These are phyloP conservation scores for Naegleria gruberi DNA, from an alignment of 208 protist genomes.

Conservation along the genomic window DNA sequence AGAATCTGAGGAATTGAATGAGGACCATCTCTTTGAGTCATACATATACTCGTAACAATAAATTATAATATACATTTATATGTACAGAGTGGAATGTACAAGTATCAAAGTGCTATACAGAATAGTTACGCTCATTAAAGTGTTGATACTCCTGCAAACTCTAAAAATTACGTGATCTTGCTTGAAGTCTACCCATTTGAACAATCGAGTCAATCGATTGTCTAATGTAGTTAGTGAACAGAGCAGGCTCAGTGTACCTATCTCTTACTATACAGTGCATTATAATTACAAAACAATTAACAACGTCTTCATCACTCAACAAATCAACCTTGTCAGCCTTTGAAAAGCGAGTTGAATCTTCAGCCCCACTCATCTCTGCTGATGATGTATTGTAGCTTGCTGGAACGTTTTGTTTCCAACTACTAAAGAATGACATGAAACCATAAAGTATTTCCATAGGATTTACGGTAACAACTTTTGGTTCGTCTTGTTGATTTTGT, in stretches of 20 bases:
- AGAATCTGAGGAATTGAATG: neutral
- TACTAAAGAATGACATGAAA: neutral
- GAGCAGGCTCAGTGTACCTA: neutral
- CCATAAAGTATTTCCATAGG: neutral
- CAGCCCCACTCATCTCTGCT: neutral
- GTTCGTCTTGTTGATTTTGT: neutral
- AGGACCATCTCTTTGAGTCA: neutral
- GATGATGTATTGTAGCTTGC: too few species aligned
- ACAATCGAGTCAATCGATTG: neutral
- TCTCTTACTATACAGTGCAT: neutral
- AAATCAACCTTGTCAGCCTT: neutral
- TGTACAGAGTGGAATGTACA: too few species aligned
- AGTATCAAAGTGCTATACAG: too few species aligned
- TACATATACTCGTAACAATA: neutral
- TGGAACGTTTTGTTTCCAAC: neutral
- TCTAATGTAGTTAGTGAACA: neutral
- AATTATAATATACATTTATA: too few species aligned
- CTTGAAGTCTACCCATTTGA: neutral
- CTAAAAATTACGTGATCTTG: too few species aligned
- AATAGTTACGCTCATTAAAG: too few species aligned
- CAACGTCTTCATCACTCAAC: neutral
- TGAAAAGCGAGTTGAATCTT: too few species aligned
- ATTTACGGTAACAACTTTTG: neutral
- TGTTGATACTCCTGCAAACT: too few species aligned
- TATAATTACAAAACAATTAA: neutral